These are phyloP conservation scores for Saccharomycopsis sp. DNA, from an alignment of 805 yeast species.

Conservation along the genomic window DNA sequence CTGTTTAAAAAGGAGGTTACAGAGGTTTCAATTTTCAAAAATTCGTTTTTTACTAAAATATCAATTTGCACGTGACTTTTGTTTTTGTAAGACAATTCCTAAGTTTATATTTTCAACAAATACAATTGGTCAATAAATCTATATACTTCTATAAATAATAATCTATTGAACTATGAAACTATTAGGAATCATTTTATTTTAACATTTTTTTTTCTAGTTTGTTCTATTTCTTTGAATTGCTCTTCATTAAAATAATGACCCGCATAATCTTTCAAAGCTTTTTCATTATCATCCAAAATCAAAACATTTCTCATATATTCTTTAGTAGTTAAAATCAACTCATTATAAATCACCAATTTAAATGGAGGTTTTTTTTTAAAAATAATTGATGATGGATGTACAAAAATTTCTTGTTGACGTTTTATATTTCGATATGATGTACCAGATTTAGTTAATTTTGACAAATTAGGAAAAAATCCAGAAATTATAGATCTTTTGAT, in stretches of 20 bases:
- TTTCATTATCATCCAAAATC: conserved; percentile 51
- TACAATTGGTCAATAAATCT: too few species aligned
- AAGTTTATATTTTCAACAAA: too few species aligned
- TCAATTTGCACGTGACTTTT: too few species aligned
- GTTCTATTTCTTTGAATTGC: conserved; percentile 13
- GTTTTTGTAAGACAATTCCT: too few species aligned
- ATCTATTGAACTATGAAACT: too few species aligned
- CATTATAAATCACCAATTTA: conserved; percentile 66
- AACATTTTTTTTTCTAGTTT: too few species aligned
- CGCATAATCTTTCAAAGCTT: conserved; percentile 67
- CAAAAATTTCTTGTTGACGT: conserved; percentile 58
- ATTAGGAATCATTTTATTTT: too few species aligned
- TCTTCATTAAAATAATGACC: conserved; percentile 35
- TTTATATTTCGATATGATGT: conserved; percentile 54
- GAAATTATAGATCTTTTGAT: conserved; percentile 49
- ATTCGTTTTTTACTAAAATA: too few species aligned
- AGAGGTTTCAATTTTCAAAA: too few species aligned
- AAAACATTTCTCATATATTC: conserved; percentile 83
- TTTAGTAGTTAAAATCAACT: conserved; percentile 71
- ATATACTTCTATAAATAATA: too few species aligned
- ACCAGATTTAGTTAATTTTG: conserved; percentile 47
- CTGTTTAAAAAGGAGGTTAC: too few species aligned
- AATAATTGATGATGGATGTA: conserved; percentile 81
- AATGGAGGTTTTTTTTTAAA: conserved; percentile 62
- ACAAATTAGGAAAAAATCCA: conserved; percentile 63